These are phyloP conservation scores for Blastomyces gilchristii DNA, from an alignment of 2,329 filamentous ascomycete genomes.

Conservation along the genomic window DNA sequence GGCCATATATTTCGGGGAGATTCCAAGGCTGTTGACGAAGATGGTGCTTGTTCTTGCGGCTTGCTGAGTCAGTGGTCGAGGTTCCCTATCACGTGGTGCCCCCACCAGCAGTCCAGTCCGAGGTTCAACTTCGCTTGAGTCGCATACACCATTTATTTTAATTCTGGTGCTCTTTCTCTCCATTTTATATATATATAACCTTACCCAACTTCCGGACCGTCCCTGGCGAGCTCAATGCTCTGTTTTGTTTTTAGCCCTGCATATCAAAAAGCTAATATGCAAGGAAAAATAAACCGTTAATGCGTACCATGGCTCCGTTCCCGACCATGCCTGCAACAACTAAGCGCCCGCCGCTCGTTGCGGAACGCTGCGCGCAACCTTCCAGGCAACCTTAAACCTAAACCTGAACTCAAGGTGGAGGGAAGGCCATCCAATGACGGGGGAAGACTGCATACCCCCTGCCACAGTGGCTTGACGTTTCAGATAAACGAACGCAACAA, in stretches of 20 bases:
- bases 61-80: too few species aligned
- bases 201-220: not conserved
- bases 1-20: conserved; percentile 8
- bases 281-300: not conserved
- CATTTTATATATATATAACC: not conserved
- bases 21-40: not conserved
- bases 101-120: too few species aligned
- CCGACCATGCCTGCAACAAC: too few species aligned
- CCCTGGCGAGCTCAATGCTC: not conserved
- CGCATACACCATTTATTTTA: too few species aligned
- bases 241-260: not conserved
- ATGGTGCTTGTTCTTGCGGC: not conserved
- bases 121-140: too few species aligned
- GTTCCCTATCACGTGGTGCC: too few species aligned
- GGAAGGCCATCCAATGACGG: too few species aligned
- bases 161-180: not conserved
- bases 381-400: too few species aligned
- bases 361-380: too few species aligned
- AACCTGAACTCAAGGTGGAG: too few species aligned
- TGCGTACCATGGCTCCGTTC: too few species aligned
- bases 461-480: not conserved
- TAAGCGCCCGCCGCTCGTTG: too few species aligned
- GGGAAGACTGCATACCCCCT: not conserved
- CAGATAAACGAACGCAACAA: not conserved
- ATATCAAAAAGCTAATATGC: not conserved